Evolutionary conservation across 1,284 basidiomycete genomes (phyloP).

Genomic region (Ustilago trichophora): DNA sequence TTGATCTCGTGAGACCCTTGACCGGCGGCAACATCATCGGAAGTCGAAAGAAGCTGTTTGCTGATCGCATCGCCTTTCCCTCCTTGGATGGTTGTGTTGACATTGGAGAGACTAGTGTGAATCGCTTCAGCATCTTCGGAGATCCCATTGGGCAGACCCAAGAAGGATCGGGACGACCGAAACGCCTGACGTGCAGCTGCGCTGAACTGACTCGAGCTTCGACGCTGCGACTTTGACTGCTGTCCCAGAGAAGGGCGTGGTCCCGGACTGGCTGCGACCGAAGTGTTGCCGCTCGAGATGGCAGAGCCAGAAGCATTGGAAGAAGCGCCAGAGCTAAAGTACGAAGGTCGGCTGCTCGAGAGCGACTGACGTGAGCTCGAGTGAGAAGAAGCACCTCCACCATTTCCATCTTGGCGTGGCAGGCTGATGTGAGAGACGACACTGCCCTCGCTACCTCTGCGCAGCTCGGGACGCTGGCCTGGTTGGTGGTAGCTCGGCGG

Average conservation of each 20-base stretch:
- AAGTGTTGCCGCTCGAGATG: conserved; percentile 1
- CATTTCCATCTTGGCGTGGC: neutral
- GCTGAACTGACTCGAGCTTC: conserved; percentile 24
- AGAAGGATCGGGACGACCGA: conserved; percentile 22
- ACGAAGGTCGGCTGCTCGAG: conserved; percentile 6
- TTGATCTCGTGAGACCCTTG: too few species aligned
- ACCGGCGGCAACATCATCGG: too few species aligned
- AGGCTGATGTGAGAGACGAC: conserved; percentile 13
- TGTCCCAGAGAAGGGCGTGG: neutral
- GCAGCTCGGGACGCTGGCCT: neutral
- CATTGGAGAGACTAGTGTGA: too few species aligned
- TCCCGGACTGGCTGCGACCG: conserved; percentile 8
- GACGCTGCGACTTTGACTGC: conserved; percentile 3
- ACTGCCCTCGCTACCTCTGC: conserved; percentile 33
- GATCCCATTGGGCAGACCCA: conserved; percentile 12
- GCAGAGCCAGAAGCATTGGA: conserved; percentile 2
- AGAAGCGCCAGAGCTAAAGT: conserved; percentile 11
- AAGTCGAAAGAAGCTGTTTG: too few species aligned
- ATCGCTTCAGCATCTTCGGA: conserved; percentile 9
- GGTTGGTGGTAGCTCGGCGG: conserved; percentile 30
- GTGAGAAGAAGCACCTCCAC: neutral
- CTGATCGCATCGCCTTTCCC: too few species aligned
- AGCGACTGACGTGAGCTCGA: conserved; percentile 8
- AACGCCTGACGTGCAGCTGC: conserved; percentile 21
- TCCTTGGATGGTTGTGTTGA: too few species aligned